Conservation (phyloP, 306 rosid genomes). For the Hippophae tibetana region DNA sequence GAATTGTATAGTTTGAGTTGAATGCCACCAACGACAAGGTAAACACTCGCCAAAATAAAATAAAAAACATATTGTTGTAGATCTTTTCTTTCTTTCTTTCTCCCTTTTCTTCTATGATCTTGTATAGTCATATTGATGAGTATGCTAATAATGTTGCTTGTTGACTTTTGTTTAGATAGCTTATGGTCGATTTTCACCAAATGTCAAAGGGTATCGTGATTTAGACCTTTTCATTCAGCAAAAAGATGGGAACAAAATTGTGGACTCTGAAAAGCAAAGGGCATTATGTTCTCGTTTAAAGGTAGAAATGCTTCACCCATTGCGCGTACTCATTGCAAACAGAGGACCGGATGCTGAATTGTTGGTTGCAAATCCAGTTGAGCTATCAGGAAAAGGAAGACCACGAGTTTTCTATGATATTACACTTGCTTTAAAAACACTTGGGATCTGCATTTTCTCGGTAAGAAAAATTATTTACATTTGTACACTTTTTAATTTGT, state of each 20-base stretch:
- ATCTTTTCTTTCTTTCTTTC: too few relatives aligned
- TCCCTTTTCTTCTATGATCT: neutral
- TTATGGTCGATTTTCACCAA: constrained; percentile 51
- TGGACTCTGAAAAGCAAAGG: constrained; percentile 48
- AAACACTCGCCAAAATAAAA: too few relatives aligned
- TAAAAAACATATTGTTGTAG: too few relatives aligned
- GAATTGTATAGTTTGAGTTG: too few relatives aligned
- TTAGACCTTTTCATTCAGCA: constrained; percentile 65
- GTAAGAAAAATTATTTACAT: constrained; percentile 28
- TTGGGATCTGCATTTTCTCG: constrained; percentile 66
- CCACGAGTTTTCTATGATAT: constrained; percentile 71
- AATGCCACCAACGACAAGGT: too few relatives aligned
- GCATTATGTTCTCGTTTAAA: constrained; percentile 47
- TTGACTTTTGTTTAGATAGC: constrained; percentile 36
- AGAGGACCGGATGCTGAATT: constrained; percentile 76
- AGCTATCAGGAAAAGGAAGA: constrained; percentile 74
- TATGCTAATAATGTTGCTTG: neutral
- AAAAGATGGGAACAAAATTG: constrained; percentile 54
- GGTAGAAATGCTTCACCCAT: constrained; percentile 69
- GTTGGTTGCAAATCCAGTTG: constrained; percentile 74
- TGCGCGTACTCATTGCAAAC: constrained; percentile 53
- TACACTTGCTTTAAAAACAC: constrained; percentile 58
- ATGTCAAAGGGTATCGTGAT: constrained; percentile 41
- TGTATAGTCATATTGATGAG: constrained; percentile 1
- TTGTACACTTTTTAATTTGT: too few relatives aligned